Base-by-base conservation (phyloP, 805 yeast species). In the Wickerhamomyces rabaulensis region DNA sequence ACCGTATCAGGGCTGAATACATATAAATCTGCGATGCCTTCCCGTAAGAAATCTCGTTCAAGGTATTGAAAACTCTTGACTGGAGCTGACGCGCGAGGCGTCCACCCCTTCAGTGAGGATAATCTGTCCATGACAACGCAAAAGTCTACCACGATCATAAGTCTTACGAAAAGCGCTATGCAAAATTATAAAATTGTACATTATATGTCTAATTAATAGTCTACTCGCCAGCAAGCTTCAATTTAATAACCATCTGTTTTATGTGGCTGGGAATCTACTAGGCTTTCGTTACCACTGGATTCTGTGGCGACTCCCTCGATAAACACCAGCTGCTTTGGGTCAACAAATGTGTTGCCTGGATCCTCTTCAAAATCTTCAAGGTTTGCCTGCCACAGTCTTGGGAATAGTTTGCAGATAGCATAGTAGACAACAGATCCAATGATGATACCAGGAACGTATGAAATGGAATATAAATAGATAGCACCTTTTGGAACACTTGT, bases 401-500 rank as follows among this genome's bases (percentile, higher is more conserved):
- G 86, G 52, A 65, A 68, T 12, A 75, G 22, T 43, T 65, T 58
- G 45, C 79, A 71, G 44, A 82, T 57, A 6, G 71, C 19, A 9
- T 75, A 72, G 62, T 83, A 79, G 9, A 78, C 67, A 5, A 70
- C 48, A 40, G 71, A 66, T 0, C 88, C 70, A 5, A 75, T 64
- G 20, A 74, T 54, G 61, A 79, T 82, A 7, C 92, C 92, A 51
- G 80, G 74, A 49, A 85, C 79, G 66, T 80, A 56, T 9, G 61
- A 55, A 39, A 56, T 47, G 2, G 60, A 56, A 47, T 85, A 88
- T 41, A 88, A 73, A 48, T 76, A 69, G 42, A 78, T 73, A n/a
- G 95, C 95, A 26, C 89, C 94, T 35, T 68, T 65, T 20, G 95
- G 90, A 15, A 87, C 88, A 36, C 54, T 47, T 53, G 74, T 76